phyloP scores from a whole-genome alignment of 805 yeast species.

The Geotrichum ghanense region DNA sequence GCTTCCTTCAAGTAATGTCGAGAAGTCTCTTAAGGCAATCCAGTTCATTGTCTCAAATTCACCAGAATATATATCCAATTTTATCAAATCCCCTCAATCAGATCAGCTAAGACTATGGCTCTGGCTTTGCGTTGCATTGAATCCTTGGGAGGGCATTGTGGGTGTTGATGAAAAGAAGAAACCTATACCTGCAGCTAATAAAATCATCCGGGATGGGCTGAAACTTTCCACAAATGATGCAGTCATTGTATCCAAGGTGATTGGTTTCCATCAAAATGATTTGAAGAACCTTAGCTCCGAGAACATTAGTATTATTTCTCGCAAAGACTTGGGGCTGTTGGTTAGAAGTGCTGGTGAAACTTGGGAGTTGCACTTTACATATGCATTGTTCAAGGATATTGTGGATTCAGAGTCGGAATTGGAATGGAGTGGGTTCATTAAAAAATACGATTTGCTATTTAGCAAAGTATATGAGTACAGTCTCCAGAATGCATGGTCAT shows the following conservation, averaged over 20 bases:
- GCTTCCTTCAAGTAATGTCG: not conserved
- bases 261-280: constrained; percentile 25
- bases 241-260: constrained; percentile 36
- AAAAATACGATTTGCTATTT: constrained; percentile 13
- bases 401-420: constrained; percentile 27
- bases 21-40: not conserved
- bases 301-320: constrained; percentile 18
- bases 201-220: constrained; percentile 57
- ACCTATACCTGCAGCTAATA: constrained; percentile 31
- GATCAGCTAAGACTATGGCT: constrained; percentile 16
- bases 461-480: constrained; percentile 23
- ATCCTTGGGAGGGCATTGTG: constrained; percentile 34
- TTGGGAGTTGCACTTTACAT: constrained; percentile 35
- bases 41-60: not conserved
- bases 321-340: constrained; percentile 46
- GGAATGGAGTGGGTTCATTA: constrained; percentile 22
- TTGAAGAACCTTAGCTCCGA: constrained; percentile 18
- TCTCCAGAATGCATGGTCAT: constrained; percentile 33
- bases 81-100: not conserved
- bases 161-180: constrained; percentile 31
- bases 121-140: constrained; percentile 40
- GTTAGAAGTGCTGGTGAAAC: constrained; percentile 43
- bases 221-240: constrained; percentile 50
- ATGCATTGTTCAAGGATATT: constrained; percentile 22
- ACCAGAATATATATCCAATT: not conserved